Percentiles rank a stretch among this genome's conserved stretches.
These are phyloP conservation scores for Trichoderma parareesei DNA, from an alignment of 495 filamentous ascomycete species.

Conservation along the genomic window DNA sequence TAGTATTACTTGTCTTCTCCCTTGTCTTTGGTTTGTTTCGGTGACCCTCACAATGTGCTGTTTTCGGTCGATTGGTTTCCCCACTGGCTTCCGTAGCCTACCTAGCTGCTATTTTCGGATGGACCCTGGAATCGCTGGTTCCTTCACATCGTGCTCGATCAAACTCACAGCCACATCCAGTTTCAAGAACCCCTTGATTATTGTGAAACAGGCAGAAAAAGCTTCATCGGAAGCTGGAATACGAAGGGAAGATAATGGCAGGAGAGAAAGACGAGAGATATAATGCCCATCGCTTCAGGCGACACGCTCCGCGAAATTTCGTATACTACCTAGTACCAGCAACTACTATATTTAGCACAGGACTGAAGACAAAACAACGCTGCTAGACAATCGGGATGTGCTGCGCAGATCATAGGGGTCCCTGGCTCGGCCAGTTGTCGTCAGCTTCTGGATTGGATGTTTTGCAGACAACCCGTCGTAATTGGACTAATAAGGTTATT, in stretches of 20 bases:
- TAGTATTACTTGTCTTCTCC: background rate
- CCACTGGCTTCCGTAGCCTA: background rate
- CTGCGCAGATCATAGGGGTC: background rate
- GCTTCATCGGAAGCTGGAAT: too few species aligned
- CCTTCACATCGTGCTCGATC: background rate
- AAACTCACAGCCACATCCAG: background rate
- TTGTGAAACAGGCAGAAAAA: background rate
- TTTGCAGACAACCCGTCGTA: background rate
- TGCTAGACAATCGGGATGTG: background rate
- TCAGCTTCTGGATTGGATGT: background rate
- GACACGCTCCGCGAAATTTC: background rate
- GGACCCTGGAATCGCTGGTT: background rate
- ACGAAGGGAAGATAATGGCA: background rate
- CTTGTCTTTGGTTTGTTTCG: background rate
- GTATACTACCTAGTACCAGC: background rate
- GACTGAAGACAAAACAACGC: background rate
- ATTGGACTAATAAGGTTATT: background rate
- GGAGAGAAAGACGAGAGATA: background rate
- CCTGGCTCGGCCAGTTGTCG: background rate
- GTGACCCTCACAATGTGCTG: background rate
- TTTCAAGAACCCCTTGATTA: background rate
- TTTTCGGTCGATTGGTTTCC: background rate
- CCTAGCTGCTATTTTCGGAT: background rate
- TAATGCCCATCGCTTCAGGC: background rate
- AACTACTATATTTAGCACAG: background rate